Conservation (phyloP, 305 asterid genomes). For the Fraxinus baroniana region DNA sequence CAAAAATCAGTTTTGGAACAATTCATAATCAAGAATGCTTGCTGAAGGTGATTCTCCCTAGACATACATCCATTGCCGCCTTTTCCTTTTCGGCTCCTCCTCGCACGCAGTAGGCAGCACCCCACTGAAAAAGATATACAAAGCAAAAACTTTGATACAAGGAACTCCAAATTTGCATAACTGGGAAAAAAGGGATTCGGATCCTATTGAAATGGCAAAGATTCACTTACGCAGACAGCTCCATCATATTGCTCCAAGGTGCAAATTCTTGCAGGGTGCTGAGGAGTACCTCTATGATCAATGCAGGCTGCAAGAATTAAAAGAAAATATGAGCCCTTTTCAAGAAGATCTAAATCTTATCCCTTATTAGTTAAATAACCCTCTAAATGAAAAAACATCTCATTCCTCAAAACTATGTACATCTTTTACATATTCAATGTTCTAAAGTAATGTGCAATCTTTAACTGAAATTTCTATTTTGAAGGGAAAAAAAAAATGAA, state of each 20-base stretch:
- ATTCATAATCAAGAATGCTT: neutral
- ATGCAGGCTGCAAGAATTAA: slow-evolving; percentile 67
- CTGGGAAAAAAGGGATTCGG: neutral
- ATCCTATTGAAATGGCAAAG: neutral
- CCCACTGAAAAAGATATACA: slow-evolving; percentile 61
- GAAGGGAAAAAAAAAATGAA: neutral
- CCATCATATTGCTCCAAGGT: slow-evolving; percentile 69
- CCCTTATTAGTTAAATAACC: neutral
- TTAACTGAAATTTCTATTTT: neutral
- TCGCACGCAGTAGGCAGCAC: slow-evolving; percentile 81
- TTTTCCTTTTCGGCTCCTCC: slow-evolving; percentile 80
- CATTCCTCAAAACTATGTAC: neutral
- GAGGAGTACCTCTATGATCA: slow-evolving; percentile 95
- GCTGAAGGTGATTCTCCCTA: neutral
- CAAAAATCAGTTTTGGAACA: neutral
- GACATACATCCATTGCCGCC: slow-evolving; percentile 73
- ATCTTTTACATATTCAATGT: neutral
- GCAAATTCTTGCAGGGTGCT: slow-evolving; percentile 95
- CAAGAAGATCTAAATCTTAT: neutral
- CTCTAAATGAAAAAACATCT: neutral
- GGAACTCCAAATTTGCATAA: neutral
- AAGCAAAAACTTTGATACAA: neutral
- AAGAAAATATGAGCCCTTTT: neutral
- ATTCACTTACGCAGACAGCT: slow-evolving; percentile 69
- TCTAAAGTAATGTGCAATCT: neutral